Evolutionary conservation across 2,329 filamentous ascomycete genomes (phyloP).

Genomic region (Colletotrichum destructivum): DNA sequence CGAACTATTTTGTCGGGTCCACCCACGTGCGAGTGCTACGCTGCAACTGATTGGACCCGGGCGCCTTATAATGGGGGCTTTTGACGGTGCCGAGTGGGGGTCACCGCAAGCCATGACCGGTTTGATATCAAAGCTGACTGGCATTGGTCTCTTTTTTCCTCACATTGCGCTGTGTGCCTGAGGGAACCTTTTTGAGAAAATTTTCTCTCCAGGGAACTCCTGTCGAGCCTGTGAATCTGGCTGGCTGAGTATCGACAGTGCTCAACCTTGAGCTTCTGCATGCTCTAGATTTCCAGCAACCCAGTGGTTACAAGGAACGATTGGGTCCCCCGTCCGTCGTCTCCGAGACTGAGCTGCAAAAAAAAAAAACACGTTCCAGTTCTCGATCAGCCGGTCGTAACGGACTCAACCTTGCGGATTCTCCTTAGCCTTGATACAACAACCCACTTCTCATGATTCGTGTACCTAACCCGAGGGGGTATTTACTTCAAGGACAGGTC

Average conservation of each 20-base stretch:
- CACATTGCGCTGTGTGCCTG: constrained; percentile 30
- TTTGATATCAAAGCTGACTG: constrained; percentile 43
- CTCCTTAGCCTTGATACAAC: constrained; percentile 31
- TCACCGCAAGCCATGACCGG: constrained; percentile 42
- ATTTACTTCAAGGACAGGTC: constrained; percentile 4
- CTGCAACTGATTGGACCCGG: constrained; percentile 41
- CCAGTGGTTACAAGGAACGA: background rate
- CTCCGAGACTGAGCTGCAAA: background rate
- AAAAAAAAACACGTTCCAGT: background rate
- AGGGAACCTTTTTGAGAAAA: constrained; percentile 33
- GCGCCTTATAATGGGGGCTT: constrained; percentile 40
- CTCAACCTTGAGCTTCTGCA: background rate
- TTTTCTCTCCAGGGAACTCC: constrained; percentile 24
- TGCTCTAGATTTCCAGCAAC: background rate
- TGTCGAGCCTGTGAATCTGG: background rate
- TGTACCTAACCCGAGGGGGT: constrained; percentile 34
- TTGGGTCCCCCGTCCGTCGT: background rate
- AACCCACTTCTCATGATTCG: constrained; percentile 43
- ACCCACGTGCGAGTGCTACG: constrained; percentile 43
- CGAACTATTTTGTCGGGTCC: constrained; percentile 40
- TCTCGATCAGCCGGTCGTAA: constrained; percentile 28
- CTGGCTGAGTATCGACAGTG: background rate
- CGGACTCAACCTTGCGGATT: constrained; percentile 28
- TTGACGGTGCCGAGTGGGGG: constrained; percentile 40
- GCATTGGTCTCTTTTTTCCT: background rate